Evolutionary conservation across 179 eudicot genomes (phyloP), one percentile per base, ranked within the genome.

Genomic region (Nepenthes alata): DNA sequence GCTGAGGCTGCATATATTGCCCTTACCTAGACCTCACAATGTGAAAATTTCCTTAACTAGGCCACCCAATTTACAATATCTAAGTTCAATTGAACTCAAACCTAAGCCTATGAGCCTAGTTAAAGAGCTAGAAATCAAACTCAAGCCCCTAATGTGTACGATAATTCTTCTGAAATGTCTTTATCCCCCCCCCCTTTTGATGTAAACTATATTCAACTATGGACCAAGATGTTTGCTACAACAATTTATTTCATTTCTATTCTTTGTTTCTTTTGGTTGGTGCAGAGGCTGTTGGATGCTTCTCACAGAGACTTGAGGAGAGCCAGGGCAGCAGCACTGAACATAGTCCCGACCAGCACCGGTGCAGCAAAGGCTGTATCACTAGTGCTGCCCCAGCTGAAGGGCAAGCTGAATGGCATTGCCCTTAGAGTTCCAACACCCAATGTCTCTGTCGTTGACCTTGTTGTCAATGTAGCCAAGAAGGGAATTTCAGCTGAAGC

Each of bases 281-380:
- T 61, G 57, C 83, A 91, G 98, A 86, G 96, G 79, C 84, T 93
- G 0, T 70, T 93, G 60, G 98, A 93, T 69, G 98, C 96, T 37
- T 89, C 96, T 62, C 98, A 93, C 93, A 70, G 98, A 73, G 98
- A 93, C 83, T 69, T 91, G 69, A 84, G 98, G 84, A 60, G 96
- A 77, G 98, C 98, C 6, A 77, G 98, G 72, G 98, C 98, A 34
- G 98, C 98, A 62, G 98, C 98, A 67, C 76, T 91, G 39, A 89
- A 91, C 91, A 91, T 91, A 51, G 96, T 91, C 55, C 98, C 98
- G 63, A 93, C 98, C 15, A 89, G 95, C 81, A 93, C 98, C 0
- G 98, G 98, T 64, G 98, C 98, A 59, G 98, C 98, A 66, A 93
- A 93, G 86, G 98, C 98, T 2, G 96, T 93, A 55, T 85, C 96